Evolutionary conservation across 495 filamentous ascomycete species (phyloP).

Genomic region (Podospora sp.): DNA sequence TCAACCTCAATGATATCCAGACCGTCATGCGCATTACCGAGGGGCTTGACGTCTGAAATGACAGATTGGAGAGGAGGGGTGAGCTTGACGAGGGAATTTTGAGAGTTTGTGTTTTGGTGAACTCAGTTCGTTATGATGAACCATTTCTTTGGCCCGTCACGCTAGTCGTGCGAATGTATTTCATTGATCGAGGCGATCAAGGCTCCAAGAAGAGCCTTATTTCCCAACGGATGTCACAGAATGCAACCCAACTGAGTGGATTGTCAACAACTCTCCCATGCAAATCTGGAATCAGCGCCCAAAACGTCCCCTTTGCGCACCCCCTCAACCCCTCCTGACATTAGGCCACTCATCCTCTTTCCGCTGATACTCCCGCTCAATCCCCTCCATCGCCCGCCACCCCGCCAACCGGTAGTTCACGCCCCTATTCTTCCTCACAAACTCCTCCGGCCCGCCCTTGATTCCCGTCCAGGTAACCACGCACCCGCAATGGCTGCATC

Average conservation of each 20-base stretch:
- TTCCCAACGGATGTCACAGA: too few species aligned
- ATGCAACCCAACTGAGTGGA: too few species aligned
- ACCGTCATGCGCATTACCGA: constrained; percentile 29
- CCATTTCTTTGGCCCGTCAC: too few species aligned
- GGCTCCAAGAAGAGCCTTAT: too few species aligned
- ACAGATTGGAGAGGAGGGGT: background rate
- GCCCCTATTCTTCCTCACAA: background rate
- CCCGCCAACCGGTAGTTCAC: background rate
- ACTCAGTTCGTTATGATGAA: too few species aligned
- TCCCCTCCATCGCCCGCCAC: background rate
- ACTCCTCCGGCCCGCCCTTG: background rate
- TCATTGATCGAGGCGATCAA: too few species aligned
- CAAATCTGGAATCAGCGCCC: too few species aligned
- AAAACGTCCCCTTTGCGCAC: too few species aligned
- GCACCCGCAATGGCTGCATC: constrained; percentile 1
- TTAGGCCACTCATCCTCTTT: background rate
- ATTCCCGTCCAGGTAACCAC: background rate
- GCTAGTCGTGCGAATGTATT: too few species aligned
- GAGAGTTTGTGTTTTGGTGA: too few species aligned
- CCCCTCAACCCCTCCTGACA: background rate
- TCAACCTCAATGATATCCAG: constrained; percentile 23
- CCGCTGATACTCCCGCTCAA: background rate
- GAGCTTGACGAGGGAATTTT: background rate
- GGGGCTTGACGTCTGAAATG: constrained; percentile 15
- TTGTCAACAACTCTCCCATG: too few species aligned